phyloP scores from a whole-genome alignment of 2,329 filamentous ascomycete species.

The Coleophoma crateriformis region DNA sequence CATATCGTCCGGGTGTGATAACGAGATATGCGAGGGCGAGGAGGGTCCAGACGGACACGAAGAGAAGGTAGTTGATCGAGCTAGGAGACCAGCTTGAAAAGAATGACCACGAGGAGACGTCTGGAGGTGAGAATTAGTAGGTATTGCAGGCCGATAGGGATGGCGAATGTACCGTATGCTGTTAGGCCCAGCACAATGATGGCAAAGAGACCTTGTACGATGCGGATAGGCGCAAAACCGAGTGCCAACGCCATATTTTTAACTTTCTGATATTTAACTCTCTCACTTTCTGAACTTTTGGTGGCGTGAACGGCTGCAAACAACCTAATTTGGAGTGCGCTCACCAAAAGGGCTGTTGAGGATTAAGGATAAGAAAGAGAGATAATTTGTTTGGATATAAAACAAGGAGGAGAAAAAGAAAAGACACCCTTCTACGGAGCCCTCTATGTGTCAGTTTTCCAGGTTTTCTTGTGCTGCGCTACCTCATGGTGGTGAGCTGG shows the following conservation, averaged over 20 bases:
- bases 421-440: too few relatives aligned
- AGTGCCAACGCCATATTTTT: conserved; percentile 49
- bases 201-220: conserved; percentile 60
- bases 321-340: too few relatives aligned
- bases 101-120: conserved; percentile 43
- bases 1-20: conserved; percentile 58
- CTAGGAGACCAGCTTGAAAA: conserved; percentile 37
- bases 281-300: too few relatives aligned
- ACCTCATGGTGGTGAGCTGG: too few relatives aligned
- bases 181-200: conserved; percentile 72
- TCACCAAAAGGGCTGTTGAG: too few relatives aligned
- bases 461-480: too few relatives aligned
- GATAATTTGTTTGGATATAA: too few relatives aligned
- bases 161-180: conserved; percentile 56
- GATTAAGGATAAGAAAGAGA: too few relatives aligned
- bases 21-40: conserved; percentile 67
- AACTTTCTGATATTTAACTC: conserved; percentile 7
- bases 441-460: too few relatives aligned
- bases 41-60: conserved; percentile 71
- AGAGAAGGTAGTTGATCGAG: conserved; percentile 72
- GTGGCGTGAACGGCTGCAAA: too few relatives aligned
- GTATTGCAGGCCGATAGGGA: conserved; percentile 1
- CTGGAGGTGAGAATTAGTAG: conserved; percentile 29
- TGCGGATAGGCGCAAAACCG: conserved; percentile 54
- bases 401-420: too few relatives aligned